phyloP scores from a whole-genome alignment of 2,329 filamentous ascomycete species.

The Chaetomium olivaceum region DNA sequence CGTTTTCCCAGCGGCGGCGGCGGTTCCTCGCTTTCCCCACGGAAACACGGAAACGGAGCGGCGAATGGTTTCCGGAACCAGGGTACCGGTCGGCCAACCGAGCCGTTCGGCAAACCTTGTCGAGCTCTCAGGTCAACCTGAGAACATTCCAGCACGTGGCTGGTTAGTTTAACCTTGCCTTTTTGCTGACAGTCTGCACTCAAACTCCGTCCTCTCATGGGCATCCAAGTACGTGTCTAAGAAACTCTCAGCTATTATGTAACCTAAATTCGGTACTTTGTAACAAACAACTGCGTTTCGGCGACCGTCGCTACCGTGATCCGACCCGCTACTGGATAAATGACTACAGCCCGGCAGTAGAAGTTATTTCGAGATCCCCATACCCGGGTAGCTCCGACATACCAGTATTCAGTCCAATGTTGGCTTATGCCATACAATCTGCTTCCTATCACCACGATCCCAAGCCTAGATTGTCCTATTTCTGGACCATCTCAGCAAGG shows the following conservation, averaged over 20 bases:
- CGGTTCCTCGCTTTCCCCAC: neutral
- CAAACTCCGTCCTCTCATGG: no score
- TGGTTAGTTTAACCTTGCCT: neutral
- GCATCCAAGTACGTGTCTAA: no score
- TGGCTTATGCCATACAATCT: no score
- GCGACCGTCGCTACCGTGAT: no score
- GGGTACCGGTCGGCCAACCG: neutral
- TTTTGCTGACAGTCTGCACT: neutral
- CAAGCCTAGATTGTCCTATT: no score
- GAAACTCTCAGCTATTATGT: no score
- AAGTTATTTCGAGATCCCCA: neutral
- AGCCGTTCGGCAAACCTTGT: neutral
- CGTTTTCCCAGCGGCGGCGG: neutral
- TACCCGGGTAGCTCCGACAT: neutral
- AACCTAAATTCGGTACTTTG: no score
- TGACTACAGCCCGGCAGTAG: no score
- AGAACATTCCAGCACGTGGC: neutral
- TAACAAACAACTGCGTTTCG: no score
- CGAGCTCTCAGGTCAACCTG: neutral
- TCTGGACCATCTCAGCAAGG: neutral
- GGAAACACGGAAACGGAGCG: neutral
- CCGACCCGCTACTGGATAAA: neutral
- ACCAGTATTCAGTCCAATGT: no score
- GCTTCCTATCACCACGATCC: no score
- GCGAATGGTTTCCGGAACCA: neutral